phyloP scores from a whole-genome alignment of 306 rosid genomes.

The Boehmeria nivea region DNA sequence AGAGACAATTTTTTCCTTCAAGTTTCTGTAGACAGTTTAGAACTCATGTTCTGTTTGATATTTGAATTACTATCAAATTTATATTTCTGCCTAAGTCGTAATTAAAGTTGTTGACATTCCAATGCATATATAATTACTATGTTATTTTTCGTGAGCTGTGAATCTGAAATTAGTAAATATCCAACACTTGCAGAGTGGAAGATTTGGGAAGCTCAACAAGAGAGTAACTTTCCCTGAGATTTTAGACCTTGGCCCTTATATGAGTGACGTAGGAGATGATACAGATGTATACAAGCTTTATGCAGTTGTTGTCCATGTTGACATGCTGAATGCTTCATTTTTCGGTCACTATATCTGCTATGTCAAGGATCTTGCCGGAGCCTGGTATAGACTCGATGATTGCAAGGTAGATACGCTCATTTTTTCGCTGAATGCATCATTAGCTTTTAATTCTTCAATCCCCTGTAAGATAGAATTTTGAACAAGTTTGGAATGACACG shows the following conservation, averaged over 20 bases:
- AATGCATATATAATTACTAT: background rate
- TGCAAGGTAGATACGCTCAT: constrained; percentile 56
- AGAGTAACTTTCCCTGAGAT: constrained; percentile 85
- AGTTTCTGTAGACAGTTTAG: too few species aligned
- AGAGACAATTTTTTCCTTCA: too few species aligned
- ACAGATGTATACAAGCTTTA: constrained; percentile 69
- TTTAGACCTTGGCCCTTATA: constrained; percentile 73
- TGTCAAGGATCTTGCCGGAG: constrained; percentile 68
- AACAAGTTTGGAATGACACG: background rate
- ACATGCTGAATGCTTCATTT: constrained; percentile 92
- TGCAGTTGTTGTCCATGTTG: constrained; percentile 90
- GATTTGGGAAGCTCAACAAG: constrained; percentile 94
- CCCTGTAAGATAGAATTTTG: background rate
- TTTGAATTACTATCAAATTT: too few species aligned
- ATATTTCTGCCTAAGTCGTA: too few species aligned
- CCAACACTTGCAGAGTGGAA: constrained; percentile 67
- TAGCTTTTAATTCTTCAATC: background rate
- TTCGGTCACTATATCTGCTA: constrained; percentile 97
- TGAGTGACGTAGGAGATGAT: constrained; percentile 77
- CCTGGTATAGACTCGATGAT: constrained; percentile 84
- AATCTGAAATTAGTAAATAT: constrained; percentile 10
- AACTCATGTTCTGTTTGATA: too few species aligned
- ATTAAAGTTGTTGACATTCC: background rate
- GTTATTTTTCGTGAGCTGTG: constrained; percentile 2
- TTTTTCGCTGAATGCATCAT: too few species aligned